phyloP scores from a whole-genome alignment of 305 asterid species.

The Fraxinus velutina region DNA sequence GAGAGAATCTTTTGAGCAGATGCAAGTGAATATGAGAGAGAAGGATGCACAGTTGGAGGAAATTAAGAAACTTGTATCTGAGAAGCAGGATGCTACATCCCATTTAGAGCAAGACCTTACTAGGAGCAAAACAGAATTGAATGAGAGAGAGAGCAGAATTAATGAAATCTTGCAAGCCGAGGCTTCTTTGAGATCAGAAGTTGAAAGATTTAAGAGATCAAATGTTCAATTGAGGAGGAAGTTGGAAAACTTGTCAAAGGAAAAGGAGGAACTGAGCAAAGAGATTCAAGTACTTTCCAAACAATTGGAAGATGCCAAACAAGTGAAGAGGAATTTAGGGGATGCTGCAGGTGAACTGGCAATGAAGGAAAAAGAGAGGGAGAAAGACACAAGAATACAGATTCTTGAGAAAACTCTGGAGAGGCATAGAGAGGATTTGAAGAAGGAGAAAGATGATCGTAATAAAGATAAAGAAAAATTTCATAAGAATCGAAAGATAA shows the following conservation, averaged over 20 bases:
- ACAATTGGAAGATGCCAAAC: slow-evolving; percentile 71
- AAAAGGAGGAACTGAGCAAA: slow-evolving; percentile 59
- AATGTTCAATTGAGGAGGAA: slow-evolving; percentile 40
- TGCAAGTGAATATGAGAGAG: slow-evolving; percentile 56
- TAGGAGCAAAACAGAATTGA: slow-evolving; percentile 52
- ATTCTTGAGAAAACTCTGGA: slow-evolving; percentile 69
- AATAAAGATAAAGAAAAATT: slow-evolving; percentile 48
- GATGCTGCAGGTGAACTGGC: slow-evolving; percentile 68
- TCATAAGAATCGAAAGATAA: slow-evolving; percentile 37
- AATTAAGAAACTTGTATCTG: slow-evolving; percentile 46
- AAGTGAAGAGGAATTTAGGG: slow-evolving; percentile 48
- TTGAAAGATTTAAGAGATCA: slow-evolving; percentile 38
- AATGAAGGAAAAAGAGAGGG: slow-evolving; percentile 60
- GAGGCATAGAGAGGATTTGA: slow-evolving; percentile 54
- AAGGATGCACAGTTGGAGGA: slow-evolving; percentile 71
- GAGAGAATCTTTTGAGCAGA: slow-evolving; percentile 58
- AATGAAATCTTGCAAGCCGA: slow-evolving; percentile 57
- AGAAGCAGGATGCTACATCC: slow-evolving; percentile 51
- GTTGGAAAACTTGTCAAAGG: slow-evolving; percentile 39
- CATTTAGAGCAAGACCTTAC: slow-evolving; percentile 63
- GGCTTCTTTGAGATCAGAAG: slow-evolving; percentile 52
- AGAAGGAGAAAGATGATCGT: slow-evolving; percentile 62
- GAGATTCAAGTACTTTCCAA: slow-evolving; percentile 60
- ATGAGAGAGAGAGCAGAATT: slow-evolving; percentile 53
- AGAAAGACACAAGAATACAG: slow-evolving; percentile 71